Evolutionary conservation across 75 land plant genomes (phyloP), one percentile per base, ranked within the genome.

Genomic region (Picea sitchensis): DNA sequence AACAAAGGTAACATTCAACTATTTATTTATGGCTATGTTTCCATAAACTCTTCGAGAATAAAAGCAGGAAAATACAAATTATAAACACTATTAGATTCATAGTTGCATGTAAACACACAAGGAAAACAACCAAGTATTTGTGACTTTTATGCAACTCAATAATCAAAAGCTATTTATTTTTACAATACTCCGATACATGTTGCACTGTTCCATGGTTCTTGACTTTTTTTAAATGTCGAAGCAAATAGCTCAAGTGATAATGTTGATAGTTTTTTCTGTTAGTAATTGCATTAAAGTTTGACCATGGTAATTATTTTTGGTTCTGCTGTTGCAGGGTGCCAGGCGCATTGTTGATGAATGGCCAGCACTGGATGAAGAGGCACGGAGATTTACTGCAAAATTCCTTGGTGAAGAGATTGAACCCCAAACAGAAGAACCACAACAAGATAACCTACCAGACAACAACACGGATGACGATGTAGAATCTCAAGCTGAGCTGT

Each of bases 281-380:
- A 71, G 14, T 44, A 44, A 71, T 20, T 71, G 56, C 56, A 9
- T 71, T 71, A n/a, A 71, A 6, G 44, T 14, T 2, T 5, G 20
- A 20, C 9, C 20, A 44, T 41, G 11, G 3, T 41, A n/a, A 18
- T 32, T 44, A 44, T 71, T 21, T 77, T 30, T 71, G 21, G 61
- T 14, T 73, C 34, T 73, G 18, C 67, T 51, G 5, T 32, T 61
- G 20, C 83, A 96, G 99, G 98, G 99, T 54, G 99, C 99, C 32
- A 88, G 85, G 85, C 89, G 99, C 78, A 97, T 97, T 81, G 96
- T 97, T 58, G 47, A 91, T 1, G 99, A 97, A 65, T 97, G 99
- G 99, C 87, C 88, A 41, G 89, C 84, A 65, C 95, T 97, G 18
- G 99, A 97, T 81, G 76, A 79, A 62, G 99, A 97, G 86, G 99